A percentile compares a stretch with the other conserved stretches of the same genome.
phyloP scores from a whole-genome alignment of 2,329 filamentous ascomycete species.

The Ceratocystis papillata region DNA sequence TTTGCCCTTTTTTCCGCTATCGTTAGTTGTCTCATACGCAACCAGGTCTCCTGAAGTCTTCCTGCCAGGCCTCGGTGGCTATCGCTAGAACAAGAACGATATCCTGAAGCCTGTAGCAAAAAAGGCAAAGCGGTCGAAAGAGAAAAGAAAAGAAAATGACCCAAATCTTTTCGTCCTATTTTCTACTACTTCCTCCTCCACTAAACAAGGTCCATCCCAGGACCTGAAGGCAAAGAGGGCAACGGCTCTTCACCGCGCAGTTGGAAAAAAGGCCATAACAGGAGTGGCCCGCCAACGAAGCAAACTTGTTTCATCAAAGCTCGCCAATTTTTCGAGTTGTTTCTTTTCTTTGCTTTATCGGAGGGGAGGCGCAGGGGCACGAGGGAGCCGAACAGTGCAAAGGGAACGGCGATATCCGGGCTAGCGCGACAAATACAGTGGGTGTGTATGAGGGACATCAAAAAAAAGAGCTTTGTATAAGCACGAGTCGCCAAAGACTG shows the following conservation, averaged over 20 bases:
- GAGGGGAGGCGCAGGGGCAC: too few species aligned
- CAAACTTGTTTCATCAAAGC: background rate
- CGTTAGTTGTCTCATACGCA: background rate
- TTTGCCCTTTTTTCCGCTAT: background rate
- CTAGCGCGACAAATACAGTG: background rate
- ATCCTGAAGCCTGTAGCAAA: background rate
- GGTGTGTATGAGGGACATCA: too few species aligned
- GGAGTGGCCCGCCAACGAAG: background rate
- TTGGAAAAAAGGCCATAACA: background rate
- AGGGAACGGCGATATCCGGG: background rate
- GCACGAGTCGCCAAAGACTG: background rate
- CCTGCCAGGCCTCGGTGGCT: background rate
- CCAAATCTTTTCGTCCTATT: background rate
- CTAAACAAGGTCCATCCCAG: slow-evolving; percentile 5
- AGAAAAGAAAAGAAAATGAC: background rate
- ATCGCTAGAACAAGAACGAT: background rate
- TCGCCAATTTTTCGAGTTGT: background rate
- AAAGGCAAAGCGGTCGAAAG: background rate
- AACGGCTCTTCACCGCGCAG: background rate
- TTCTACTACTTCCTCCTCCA: background rate
- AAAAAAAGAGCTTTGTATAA: background rate
- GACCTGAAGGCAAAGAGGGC: background rate
- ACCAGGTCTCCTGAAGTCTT: background rate
- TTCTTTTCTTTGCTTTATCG: too few species aligned
- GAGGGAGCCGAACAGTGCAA: background rate